Percentiles rank a stretch among this genome's conserved stretches.
Evolutionary conservation across 352 stramenopile species (phyloP).

Genomic region (Pythium monospermum): DNA sequence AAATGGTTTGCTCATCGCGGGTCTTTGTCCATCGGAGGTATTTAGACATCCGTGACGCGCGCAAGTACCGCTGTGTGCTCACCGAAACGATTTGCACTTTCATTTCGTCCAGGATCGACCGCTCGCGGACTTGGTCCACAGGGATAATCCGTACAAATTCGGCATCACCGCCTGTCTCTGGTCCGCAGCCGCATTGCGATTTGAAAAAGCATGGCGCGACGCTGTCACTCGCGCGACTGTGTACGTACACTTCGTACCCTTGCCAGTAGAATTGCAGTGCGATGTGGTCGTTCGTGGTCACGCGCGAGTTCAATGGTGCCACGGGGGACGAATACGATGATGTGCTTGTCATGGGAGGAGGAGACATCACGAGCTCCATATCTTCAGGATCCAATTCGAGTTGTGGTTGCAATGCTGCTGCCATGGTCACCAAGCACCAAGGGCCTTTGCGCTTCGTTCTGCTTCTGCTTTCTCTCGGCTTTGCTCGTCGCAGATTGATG

Average conservation of each 20-base stretch:
- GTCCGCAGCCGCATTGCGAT: slow-evolving; percentile 18
- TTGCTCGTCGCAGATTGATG: no score
- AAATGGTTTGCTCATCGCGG: slow-evolving; percentile 28
- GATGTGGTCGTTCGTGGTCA: slow-evolving; percentile 26
- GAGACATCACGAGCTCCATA: slow-evolving; percentile 15
- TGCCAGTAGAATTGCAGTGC: slow-evolving; percentile 33
- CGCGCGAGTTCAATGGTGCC: slow-evolving; percentile 13
- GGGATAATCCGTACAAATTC: slow-evolving; percentile 29
- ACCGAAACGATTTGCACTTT: slow-evolving; percentile 28
- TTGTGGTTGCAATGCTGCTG: background rate
- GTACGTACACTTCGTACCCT: slow-evolving; percentile 24
- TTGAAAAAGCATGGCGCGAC: slow-evolving; percentile 25
- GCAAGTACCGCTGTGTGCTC: slow-evolving; percentile 21
- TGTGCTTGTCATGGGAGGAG: background rate
- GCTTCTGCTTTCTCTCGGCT: no score
- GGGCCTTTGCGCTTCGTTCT: no score
- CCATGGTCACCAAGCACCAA: no score
- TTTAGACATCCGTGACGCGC: slow-evolving; percentile 28
- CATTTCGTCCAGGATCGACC: slow-evolving; percentile 24
- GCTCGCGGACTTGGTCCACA: slow-evolving; percentile 21
- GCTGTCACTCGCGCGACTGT: slow-evolving; percentile 18
- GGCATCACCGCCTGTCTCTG: slow-evolving; percentile 10
- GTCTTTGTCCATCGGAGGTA: slow-evolving; percentile 28
- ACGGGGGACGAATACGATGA: background rate
- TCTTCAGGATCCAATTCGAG: slow-evolving; percentile 18